Evolutionary conservation across 306 rosid genomes (phyloP), one percentile per base, ranked within the genome.

Genomic region (Ochetophila trinervis): DNA sequence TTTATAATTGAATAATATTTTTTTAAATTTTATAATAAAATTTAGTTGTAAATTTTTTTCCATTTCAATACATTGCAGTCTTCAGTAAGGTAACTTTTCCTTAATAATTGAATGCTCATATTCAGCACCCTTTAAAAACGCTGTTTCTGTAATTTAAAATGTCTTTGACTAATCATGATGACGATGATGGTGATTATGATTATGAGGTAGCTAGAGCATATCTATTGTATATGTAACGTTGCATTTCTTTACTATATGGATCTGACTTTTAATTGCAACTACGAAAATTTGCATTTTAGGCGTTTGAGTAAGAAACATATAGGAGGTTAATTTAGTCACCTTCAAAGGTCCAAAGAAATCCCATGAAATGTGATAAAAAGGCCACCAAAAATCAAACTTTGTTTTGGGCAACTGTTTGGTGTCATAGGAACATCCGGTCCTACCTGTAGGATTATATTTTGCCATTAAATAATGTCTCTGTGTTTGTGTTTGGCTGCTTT

Each of bases 351-450:
- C 37, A 0, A 54, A 19, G 60, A 47, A 53, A 24, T 52, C 52
- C 47, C 21, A 35, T 15, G 37, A 53, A 24, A 65, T 48, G 64
- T 37, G 53, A 63, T n/a, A 63, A 22, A 74, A 50, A 37, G 22
- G 58, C 23, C 36, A 37, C n/a, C n/a, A 62, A 23, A 55, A 21
- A 37, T 21, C 54, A 73, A 35, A 13, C 52, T 57, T 16, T 60
- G 16, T 21, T 53, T 74, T 17, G 15, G 40, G 51, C 50, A 15
- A 66, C 57, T 13, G 50, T 37, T 73, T 37, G 13, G 24, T 20
- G 44, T 42, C 59, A 47, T 23, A 55, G 76, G 59, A 57, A 64
- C 78, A 60, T 74, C 57, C 16, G 78, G 68, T 6, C 78, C 73
- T 52, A 60, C 78, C 24, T 44, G 67, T 51, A 59, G 40, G 56